Evolutionary conservation across 2,329 filamentous ascomycete genomes (phyloP).

Genomic region (Ceratocystis huliohia): DNA sequence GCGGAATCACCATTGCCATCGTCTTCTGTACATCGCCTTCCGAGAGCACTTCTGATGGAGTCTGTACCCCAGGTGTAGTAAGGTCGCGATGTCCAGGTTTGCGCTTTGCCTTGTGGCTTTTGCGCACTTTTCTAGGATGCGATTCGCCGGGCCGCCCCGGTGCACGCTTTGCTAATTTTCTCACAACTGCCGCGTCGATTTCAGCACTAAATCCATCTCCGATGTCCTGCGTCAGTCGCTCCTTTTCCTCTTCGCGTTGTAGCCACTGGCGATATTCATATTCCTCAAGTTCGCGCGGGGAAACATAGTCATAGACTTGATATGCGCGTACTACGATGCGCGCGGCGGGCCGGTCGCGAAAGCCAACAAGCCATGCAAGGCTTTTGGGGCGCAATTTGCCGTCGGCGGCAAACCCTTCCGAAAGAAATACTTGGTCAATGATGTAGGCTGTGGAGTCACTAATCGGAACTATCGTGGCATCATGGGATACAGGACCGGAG

Average conservation of each 20-base stretch:
- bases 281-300: conserved; percentile 41
- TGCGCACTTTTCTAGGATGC: not conserved
- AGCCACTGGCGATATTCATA: conserved; percentile 40
- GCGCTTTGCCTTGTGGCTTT: not conserved
- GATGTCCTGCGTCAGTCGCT: not conserved
- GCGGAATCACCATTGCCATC: not conserved
- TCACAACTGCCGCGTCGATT: conserved; percentile 3
- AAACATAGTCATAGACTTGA: conserved; percentile 46
- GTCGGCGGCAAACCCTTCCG: conserved; percentile 28
- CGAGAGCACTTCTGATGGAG: not conserved
- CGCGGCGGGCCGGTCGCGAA: conserved; percentile 40
- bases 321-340: conserved; percentile 36
- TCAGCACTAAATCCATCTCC: conserved; percentile 5
- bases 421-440: conserved; percentile 38
- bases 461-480: conserved; percentile 36
- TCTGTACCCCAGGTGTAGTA: not conserved
- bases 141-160: not conserved
- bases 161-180: not conserved
- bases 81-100: not conserved
- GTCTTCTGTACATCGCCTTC: not conserved
- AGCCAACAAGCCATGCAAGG: conserved; percentile 43
- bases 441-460: conserved; percentile 46
- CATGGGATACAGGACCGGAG: conserved; percentile 36
- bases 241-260: conserved; percentile 32
- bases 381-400: conserved; percentile 32